phyloP scores from a whole-genome alignment of 257 asterid species.

The Nicotiana tomentosiformis region DNA sequence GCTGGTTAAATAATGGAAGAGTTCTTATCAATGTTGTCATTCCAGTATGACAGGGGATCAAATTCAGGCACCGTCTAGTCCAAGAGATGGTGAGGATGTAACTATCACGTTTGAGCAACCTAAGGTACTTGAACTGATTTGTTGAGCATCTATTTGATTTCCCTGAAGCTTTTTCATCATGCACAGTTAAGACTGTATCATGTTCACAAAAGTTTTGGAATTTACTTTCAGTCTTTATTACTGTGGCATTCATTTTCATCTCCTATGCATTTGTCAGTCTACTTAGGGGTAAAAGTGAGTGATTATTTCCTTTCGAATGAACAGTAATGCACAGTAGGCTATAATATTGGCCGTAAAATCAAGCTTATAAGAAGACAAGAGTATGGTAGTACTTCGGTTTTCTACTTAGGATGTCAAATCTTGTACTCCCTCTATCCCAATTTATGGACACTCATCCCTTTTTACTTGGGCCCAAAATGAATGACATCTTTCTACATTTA shows the following conservation, averaged over 20 bases:
- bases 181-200: neutral
- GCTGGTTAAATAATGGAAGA: constrained; percentile 76
- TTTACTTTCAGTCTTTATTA: neutral
- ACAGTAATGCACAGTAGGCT: neutral
- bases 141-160: constrained; percentile 14
- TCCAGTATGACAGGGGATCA: constrained; percentile 95
- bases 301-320: neutral
- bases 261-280: neutral
- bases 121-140: constrained; percentile 41
- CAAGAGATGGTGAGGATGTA: constrained; percentile 84
- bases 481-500: no score
- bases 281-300: neutral
- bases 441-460: no score
- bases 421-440: no score
- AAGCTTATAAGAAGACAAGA: neutral
- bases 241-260: neutral
- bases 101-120: constrained; percentile 51
- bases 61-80: constrained; percentile 78
- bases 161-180: neutral
- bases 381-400: neutral
- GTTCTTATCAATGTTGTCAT: constrained; percentile 22
- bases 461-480: no score
- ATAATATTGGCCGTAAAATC: neutral
- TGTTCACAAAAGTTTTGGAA: neutral
- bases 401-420: neutral